Base-by-base conservation (phyloP, 768 basidiomycete species). In the Boletus pseudo-olivaceus region DNA sequence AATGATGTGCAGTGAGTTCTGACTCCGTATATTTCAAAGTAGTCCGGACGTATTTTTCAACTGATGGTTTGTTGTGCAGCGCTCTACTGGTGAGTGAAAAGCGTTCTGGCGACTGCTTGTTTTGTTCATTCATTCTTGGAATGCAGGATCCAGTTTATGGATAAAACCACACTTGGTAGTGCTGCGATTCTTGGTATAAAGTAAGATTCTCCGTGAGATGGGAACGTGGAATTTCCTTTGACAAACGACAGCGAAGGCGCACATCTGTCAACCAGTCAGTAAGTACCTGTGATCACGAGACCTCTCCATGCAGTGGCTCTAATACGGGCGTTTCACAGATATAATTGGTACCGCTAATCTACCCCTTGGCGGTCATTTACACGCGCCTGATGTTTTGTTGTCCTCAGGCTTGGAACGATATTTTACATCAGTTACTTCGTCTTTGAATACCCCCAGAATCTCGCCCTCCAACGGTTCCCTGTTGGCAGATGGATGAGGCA, bases 401-500 rank as follows among this genome's bases (percentile, higher is more conserved):
- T 27, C 41, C 17, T 27, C 46, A 87, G 86, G 87, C 80, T 89
- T 8, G 87, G 87, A 14, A 88, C 87, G 5, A 79, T 88, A 35
- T 88, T 88, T 65, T 89, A 88, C 60, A 65, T 89, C 47, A 81
- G 82, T 62, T 88, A 88, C 61, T 77, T 89, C 11, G 60, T 75
- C 9, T 88, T 90, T 58, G 85, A 88, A 61, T 87, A 85, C 58
- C 88, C 87, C 1, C 88, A 88, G 65, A 88, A 88, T 61, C 68
- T 88, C 9, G 83, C 81, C 0, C 73, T 90, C 6, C 87, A 89
- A 58, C 77, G 80, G 17, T 88, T 87, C 61, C 87, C 87, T 0
- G 87, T 90, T 8, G 87, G 83, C 10, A 87, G 80, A 77, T 90
- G 87, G 87, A 86, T 90, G 83, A 88, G 86, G 87, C 80, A 54